phyloP scores from a whole-genome alignment of 371 early-diverging fungal genomes.

The Mortierella sp. region DNA sequence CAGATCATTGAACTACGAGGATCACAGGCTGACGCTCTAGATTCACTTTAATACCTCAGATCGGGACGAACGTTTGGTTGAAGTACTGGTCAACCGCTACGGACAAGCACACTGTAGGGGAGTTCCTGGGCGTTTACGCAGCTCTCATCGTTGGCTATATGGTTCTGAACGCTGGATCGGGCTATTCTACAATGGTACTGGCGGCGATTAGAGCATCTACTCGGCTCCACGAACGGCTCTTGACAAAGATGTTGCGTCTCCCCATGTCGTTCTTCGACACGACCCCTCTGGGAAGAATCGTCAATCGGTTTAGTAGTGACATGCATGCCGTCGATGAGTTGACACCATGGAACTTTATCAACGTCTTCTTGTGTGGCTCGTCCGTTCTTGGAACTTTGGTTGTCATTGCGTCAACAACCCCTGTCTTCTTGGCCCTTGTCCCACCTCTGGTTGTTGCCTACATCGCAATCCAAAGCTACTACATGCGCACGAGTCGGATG shows the following conservation, averaged over 20 bases:
- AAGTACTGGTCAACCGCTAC: constrained; percentile 62
- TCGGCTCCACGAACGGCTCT: constrained; percentile 53
- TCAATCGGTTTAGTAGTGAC: constrained; percentile 76
- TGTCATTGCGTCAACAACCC: constrained; percentile 41
- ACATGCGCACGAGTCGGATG: constrained; percentile 56
- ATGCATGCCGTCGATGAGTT: constrained; percentile 31
- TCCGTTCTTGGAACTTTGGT: constrained; percentile 40
- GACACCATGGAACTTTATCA: constrained; percentile 37
- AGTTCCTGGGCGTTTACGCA: constrained; percentile 47
- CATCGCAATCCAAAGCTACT: constrained; percentile 70
- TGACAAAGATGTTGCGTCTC: constrained; percentile 58
- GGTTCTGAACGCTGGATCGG: constrained; percentile 35
- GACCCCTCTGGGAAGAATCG: constrained; percentile 71
- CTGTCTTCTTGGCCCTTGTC: constrained; percentile 43
- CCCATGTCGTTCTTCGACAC: constrained; percentile 66
- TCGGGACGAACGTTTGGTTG: constrained; percentile 68
- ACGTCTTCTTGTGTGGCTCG: constrained; percentile 15
- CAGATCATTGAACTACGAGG: too few relatives aligned
- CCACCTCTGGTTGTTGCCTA: constrained; percentile 59
- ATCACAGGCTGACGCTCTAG: too few relatives aligned
- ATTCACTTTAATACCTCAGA: constrained; percentile 2
- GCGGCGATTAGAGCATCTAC: constrained; percentile 47
- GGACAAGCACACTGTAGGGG: constrained; percentile 8
- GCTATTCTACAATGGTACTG: constrained; percentile 43
- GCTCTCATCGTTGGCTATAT: constrained; percentile 27